phyloP scores from a whole-genome alignment of 2,329 filamentous ascomycete species.

The Cercospora sesami region DNA sequence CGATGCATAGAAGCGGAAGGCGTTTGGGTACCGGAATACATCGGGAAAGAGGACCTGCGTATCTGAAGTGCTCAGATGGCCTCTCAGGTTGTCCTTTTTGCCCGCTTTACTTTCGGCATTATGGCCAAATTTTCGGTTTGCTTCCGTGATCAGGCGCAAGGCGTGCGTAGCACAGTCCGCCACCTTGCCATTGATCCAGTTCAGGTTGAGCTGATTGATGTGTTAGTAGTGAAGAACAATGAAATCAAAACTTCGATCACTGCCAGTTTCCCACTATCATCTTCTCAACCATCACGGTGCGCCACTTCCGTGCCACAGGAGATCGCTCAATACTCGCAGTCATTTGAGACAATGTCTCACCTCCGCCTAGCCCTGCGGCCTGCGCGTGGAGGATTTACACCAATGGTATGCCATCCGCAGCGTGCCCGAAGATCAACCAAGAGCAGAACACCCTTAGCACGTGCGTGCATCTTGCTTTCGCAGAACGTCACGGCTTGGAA shows the following conservation, averaged over 20 bases:
- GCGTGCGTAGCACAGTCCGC: not conserved
- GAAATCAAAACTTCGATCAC: not conserved
- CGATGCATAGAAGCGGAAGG: constrained; percentile 11
- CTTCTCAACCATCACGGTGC: not conserved
- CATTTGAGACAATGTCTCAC: constrained; percentile 1
- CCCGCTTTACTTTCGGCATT: constrained; percentile 6
- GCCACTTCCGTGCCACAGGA: not conserved
- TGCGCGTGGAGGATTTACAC: not conserved
- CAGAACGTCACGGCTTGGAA: not conserved
- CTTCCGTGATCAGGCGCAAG: not conserved
- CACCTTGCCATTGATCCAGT: not conserved
- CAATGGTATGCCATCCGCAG: constrained; percentile 2
- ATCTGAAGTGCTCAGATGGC: constrained; percentile 22
- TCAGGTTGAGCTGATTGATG: not conserved
- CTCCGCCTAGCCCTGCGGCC: not conserved
- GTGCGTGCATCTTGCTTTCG: not conserved
- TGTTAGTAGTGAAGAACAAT: not conserved
- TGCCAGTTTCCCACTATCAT: not conserved
- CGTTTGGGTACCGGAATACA: constrained; percentile 8
- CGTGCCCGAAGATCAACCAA: not conserved
- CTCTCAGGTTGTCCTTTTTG: not conserved
- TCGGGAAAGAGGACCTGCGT: constrained; percentile 6
- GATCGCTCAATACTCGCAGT: not conserved
- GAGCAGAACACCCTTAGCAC: not conserved
- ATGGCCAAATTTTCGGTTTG: not conserved